Evolutionary conservation across 768 basidiomycete genomes (phyloP).

Genomic region (Podaxis sp.): DNA sequence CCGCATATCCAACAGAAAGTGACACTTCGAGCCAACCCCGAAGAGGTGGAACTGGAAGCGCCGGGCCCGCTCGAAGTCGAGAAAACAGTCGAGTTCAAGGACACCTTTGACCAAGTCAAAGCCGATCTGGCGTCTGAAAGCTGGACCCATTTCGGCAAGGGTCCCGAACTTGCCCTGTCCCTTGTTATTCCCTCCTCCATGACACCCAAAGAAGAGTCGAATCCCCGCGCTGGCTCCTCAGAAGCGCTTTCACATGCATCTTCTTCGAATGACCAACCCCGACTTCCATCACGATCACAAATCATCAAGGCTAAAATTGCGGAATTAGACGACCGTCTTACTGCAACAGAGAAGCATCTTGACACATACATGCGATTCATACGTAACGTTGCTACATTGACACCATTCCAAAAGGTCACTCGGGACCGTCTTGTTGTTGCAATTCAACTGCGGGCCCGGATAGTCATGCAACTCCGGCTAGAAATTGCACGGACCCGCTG

Average conservation of each 20-base stretch:
- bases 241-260: slow-evolving; percentile 20
- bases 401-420: slow-evolving; percentile 85
- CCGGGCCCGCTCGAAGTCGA: slow-evolving; percentile 52
- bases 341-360: slow-evolving; percentile 54
- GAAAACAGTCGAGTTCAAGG: slow-evolving; percentile 67
- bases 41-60: slow-evolving; percentile 38
- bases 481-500: slow-evolving; percentile 74
- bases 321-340: slow-evolving; percentile 62
- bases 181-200: neutral
- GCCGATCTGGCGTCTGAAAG: slow-evolving; percentile 68
- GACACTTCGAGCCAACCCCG: slow-evolving; percentile 28
- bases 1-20: slow-evolving; percentile 28
- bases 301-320: slow-evolving; percentile 60
- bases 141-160: slow-evolving; percentile 7
- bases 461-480: slow-evolving; percentile 65
- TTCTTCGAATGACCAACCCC: slow-evolving; percentile 26
- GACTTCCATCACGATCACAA: slow-evolving; percentile 53
- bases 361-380: slow-evolving; percentile 69
- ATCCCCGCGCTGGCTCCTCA: neutral
- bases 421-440: slow-evolving; percentile 69
- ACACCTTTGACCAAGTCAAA: slow-evolving; percentile 86
- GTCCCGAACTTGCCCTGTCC: neutral
- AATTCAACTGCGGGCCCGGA: slow-evolving; percentile 62
- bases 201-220: neutral
- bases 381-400: slow-evolving; percentile 80